Conservation (phyloP, 1,139 yeast species). For the Suhomyces taliae region DNA sequence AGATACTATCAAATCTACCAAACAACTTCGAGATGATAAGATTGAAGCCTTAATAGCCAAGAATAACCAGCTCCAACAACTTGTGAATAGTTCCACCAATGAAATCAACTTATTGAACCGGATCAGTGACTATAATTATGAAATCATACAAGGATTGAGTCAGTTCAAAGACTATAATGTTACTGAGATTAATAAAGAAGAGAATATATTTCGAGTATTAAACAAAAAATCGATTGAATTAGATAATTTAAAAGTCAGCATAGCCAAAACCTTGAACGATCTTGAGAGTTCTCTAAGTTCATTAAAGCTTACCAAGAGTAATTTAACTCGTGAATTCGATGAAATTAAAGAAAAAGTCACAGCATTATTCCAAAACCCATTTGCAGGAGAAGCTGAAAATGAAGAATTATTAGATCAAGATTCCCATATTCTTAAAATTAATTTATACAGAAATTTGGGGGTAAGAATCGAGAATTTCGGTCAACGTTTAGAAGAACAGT, state of each 20-base stretch:
- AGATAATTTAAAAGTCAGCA: slow-evolving; percentile 51
- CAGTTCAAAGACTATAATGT: slow-evolving; percentile 8
- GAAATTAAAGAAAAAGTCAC: slow-evolving; percentile 23
- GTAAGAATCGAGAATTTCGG: slow-evolving; percentile 33
- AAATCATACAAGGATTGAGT: slow-evolving; percentile 14
- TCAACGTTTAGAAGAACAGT: background rate
- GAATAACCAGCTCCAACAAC: slow-evolving; percentile 22
- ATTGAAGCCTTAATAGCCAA: slow-evolving; percentile 23
- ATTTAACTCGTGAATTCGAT: slow-evolving; percentile 33
- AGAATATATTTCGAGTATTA: slow-evolving; percentile 29
- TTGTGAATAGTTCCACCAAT: slow-evolving; percentile 16
- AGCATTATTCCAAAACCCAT: slow-evolving; percentile 21
- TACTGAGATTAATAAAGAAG: slow-evolving; percentile 12
- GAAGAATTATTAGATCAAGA: slow-evolving; percentile 30
- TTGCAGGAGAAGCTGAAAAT: slow-evolving; percentile 10
- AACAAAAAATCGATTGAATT: slow-evolving; percentile 32
- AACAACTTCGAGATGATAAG: slow-evolving; percentile 25
- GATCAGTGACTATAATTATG: slow-evolving; percentile 16
- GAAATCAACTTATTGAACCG: slow-evolving; percentile 27
- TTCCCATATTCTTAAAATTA: slow-evolving; percentile 40
- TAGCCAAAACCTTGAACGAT: slow-evolving; percentile 59
- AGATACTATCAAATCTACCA: slow-evolving; percentile 32
- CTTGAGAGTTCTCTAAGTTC: slow-evolving; percentile 53
- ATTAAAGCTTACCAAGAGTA: slow-evolving; percentile 43
- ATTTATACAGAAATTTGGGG: slow-evolving; percentile 47